Evolutionary conservation across 2,329 filamentous ascomycete genomes (phyloP).

Genomic region (Helminthosporium solani): DNA sequence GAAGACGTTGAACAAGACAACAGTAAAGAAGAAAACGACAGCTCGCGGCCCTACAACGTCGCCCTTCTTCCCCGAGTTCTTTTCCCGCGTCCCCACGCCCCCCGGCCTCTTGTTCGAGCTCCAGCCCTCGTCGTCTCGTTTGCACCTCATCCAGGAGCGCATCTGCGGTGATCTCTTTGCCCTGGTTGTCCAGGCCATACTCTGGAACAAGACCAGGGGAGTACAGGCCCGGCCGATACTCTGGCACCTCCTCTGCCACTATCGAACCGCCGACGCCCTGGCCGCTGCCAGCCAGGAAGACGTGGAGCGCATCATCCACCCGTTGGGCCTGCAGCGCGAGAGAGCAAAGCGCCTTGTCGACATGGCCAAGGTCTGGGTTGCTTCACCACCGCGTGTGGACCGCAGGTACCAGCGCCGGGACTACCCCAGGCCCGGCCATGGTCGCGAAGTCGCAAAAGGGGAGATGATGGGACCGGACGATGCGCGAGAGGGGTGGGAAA

Average conservation of each 20-base stretch:
- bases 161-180: conserved; percentile 74
- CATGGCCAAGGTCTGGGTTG: conserved; percentile 69
- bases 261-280: conserved; percentile 66
- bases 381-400: conserved; percentile 60
- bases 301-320: conserved; percentile 21
- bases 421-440: conserved; percentile 25
- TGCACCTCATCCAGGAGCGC: conserved; percentile 83
- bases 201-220: conserved; percentile 79
- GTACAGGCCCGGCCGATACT: conserved; percentile 74
- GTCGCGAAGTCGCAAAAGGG: conserved; percentile 46
- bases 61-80: conserved; percentile 14
- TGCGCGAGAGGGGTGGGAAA: conserved; percentile 67
- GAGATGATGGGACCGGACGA: conserved; percentile 41
- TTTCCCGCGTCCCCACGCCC: conserved; percentile 16
- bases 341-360: conserved; percentile 68
- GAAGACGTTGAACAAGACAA: too few relatives aligned
- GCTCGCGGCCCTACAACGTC: conserved; percentile 2
- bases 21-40: background rate
- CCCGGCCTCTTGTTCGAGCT: conserved; percentile 24
- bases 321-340: conserved; percentile 30
- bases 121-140: conserved; percentile 41
- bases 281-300: conserved; percentile 39
- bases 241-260: conserved; percentile 65
- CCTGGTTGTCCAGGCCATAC: conserved; percentile 77
- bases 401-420: conserved; percentile 59